A percentile compares a stretch with the other conserved stretches of the same genome.
These are phyloP conservation scores for Penicillium simplicissimum DNA, from an alignment of 495 filamentous ascomycete species.

Conservation along the genomic window DNA sequence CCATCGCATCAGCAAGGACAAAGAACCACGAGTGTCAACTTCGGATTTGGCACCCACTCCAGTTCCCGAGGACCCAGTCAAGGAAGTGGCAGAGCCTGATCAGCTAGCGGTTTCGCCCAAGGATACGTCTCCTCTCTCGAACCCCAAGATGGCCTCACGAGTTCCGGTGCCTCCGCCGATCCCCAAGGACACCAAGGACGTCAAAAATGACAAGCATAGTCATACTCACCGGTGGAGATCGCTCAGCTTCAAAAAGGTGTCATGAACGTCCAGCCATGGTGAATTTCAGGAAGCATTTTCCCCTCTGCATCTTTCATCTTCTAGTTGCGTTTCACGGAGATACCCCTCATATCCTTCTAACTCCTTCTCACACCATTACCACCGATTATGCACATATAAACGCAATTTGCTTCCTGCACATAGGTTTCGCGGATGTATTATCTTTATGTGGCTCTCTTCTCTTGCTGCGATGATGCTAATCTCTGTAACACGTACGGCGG, in stretches of 20 bases:
- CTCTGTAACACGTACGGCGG: constrained; percentile 24
- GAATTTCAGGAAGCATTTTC: constrained; percentile 23
- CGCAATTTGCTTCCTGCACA: constrained; percentile 35
- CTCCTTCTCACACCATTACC: constrained; percentile 9
- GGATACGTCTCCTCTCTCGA: constrained; percentile 14
- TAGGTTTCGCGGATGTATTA: constrained; percentile 42
- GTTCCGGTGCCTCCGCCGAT: constrained; percentile 9
- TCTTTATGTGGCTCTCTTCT: constrained; percentile 27
- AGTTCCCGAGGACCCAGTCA: constrained; percentile 22
- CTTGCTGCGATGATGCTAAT: constrained; percentile 9
- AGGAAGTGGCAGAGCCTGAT: constrained; percentile 8
- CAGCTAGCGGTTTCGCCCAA: constrained; percentile 17
- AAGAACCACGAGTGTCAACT: constrained; percentile 37
- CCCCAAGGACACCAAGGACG: constrained; percentile 13
- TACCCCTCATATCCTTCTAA: constrained; percentile 17
- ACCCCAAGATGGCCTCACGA: constrained; percentile 20
- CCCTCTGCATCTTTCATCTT: constrained; percentile 17
- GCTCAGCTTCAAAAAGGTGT: constrained; percentile 32
- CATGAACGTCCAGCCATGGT: constrained; percentile 9
- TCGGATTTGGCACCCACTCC: constrained; percentile 29
- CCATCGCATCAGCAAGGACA: constrained; percentile 42
- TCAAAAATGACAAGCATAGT: constrained; percentile 18
- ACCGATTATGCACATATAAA: constrained; percentile 29
- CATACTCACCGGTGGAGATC: constrained; percentile 30
- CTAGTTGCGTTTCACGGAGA: constrained; percentile 21